Evolutionary conservation across 352 stramenopile genomes (phyloP).

Genomic region (Globisporangium echinulatum): DNA sequence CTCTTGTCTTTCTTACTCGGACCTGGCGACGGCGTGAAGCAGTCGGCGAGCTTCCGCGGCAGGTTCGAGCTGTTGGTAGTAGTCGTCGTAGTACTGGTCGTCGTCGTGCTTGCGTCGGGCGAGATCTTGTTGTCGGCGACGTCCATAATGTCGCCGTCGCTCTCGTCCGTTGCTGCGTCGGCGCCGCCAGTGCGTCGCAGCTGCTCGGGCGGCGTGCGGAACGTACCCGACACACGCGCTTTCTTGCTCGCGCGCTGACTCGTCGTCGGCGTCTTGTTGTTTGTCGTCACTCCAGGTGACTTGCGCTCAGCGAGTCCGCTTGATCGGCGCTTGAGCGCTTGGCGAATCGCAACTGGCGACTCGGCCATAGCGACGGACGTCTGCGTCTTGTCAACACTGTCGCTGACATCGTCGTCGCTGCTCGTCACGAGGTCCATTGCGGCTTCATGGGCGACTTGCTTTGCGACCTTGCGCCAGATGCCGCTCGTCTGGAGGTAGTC

Average conservation of each 20-base stretch:
- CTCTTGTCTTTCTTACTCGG: slow-evolving; percentile 22
- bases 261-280: background rate
- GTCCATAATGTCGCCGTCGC: slow-evolving; percentile 8
- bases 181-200: background rate
- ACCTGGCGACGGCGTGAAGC: slow-evolving; percentile 62
- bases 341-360: background rate
- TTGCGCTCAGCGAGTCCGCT: slow-evolving; percentile 1
- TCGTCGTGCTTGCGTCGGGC: slow-evolving; percentile 16
- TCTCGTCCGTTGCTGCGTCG: background rate
- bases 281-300: background rate
- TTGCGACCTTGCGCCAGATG: slow-evolving; percentile 37
- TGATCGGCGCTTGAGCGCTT: slow-evolving; percentile 13
- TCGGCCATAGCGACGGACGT: background rate
- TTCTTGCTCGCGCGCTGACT: slow-evolving; percentile 15
- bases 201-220: slow-evolving; percentile 14
- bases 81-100: background rate
- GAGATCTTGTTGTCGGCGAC: slow-evolving; percentile 32
- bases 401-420: slow-evolving; percentile 17
- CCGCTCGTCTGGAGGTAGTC: slow-evolving; percentile 49
- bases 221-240: slow-evolving; percentile 2
- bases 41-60: slow-evolving; percentile 39
- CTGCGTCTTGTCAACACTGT: background rate
- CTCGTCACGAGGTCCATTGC: slow-evolving; percentile 19
- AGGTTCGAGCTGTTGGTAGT: slow-evolving; percentile 9
- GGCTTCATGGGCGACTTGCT: slow-evolving; percentile 30